Conservation (phyloP, 176 grass and related monocot species). For the Poa pratensis region DNA sequence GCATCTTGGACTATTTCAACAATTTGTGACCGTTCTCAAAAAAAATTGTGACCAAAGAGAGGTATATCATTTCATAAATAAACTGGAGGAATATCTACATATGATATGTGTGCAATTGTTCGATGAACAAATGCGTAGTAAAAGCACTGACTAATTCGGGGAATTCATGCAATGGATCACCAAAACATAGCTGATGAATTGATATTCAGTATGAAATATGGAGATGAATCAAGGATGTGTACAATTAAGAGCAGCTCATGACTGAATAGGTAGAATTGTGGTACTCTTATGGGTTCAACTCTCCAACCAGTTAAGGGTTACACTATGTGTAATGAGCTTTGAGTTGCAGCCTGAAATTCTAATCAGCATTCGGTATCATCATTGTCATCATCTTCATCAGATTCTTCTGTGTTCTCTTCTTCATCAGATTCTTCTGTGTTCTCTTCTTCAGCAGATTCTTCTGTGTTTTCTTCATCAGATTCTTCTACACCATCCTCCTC, state of each 20-base stretch:
- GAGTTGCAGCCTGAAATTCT: background rate
- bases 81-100: no score
- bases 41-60: no score
- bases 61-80: no score
- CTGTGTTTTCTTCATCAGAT: no score
- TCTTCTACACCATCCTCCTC: slow-evolving; percentile 8
- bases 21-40: no score
- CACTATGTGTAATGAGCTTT: background rate
- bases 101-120: no score
- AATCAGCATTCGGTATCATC: background rate
- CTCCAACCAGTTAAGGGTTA: background rate
- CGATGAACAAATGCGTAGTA: background rate
- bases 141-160: background rate
- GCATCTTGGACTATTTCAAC: no score
- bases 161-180: background rate
- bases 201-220: background rate
- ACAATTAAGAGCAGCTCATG: background rate
- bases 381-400: background rate
- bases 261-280: background rate
- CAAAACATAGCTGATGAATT: background rate
- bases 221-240: background rate
- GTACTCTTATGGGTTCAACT: background rate
- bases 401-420: no score
- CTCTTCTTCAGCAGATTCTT: no score
- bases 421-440: no score